Evolutionary conservation across 2,329 filamentous ascomycete species (phyloP).

Genomic region (Ascochyta clinopodiicola): DNA sequence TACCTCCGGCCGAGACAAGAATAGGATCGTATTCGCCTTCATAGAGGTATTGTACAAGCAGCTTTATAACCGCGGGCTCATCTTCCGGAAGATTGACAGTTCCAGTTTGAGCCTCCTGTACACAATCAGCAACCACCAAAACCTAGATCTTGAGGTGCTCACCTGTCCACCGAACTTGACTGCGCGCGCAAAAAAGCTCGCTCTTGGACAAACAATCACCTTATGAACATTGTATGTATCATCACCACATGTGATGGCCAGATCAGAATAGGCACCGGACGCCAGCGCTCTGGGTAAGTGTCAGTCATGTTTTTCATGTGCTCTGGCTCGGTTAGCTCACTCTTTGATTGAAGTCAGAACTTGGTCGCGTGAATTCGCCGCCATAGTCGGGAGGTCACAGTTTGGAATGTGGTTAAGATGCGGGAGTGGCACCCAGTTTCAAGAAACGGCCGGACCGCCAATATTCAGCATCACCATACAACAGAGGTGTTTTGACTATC

Average conservation of each 20-base stretch:
- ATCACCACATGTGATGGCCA: conserved; percentile 20
- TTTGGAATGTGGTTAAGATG: no score
- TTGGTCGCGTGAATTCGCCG: not conserved
- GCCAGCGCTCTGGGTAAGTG: not conserved
- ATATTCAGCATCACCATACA: no score
- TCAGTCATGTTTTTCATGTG: not conserved
- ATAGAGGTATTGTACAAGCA: conserved; percentile 28
- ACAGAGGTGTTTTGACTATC: no score
- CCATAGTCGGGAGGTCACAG: not conserved
- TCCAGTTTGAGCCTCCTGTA: not conserved
- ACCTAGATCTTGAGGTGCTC: not conserved
- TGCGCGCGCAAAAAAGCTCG: conserved; percentile 19
- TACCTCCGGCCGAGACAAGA: no score
- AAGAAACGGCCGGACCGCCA: no score
- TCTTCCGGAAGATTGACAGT: conserved; percentile 19
- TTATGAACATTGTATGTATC: conserved; percentile 30
- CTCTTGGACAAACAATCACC: conserved; percentile 19
- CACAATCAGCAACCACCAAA: not conserved
- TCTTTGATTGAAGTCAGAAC: not conserved
- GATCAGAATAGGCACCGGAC: conserved; percentile 22
- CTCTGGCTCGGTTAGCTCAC: not conserved
- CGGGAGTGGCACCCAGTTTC: no score
- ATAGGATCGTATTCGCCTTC: conserved; percentile 19
- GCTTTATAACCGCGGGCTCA: conserved; percentile 16
- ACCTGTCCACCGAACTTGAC: conserved; percentile 1